Base-by-base conservation (phyloP, 2,329 filamentous ascomycete genomes). In the Ciborinia camelliae region DNA sequence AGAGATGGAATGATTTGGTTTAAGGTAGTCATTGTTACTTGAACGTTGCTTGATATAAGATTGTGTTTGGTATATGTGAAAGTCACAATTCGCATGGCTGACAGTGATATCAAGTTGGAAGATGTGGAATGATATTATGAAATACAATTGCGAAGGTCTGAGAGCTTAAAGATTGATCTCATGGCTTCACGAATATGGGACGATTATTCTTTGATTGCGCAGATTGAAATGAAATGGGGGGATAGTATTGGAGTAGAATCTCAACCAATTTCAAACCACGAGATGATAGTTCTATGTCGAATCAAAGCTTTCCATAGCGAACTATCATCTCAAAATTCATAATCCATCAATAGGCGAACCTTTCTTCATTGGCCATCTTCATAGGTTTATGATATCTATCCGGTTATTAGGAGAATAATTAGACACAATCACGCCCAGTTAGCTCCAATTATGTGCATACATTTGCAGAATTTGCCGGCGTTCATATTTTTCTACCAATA, bases 81-180 rank as follows among this genome's bases (percentile, higher is more conserved):
- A 41, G 6, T 8, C 1, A 26, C 1, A 14, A 41, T 18, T 1
- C 1, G n/a, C 10, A 23, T 28, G 4, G 20, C 4, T 0, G 0
- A 54, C 5, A 2, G 8, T 4, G 1, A 28, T 3, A 8, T 15
- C 8, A 55, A 20, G 52, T 26, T 0, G 0, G 37, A 18, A 30
- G 18, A 41, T 18, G 15, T 41, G 39, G 6, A 41, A 18, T 41
- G 39, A 15, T 41, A 3, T 41, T 2, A 2, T 39, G 15, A 26
- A 28, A 28, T 39, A 28, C 1, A 5, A 26, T 26, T 4, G 5
- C 12, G 1, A 30, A 30, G 26, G 6, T 30, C 4, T 14, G 3
- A 45, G 10, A 12, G n/a, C 6, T n/a, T 18, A 2, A 2, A 12
- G 20, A 7, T 57, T 8, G 20, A 32, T 18, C 12, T 15, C 2